Evolutionary conservation across 2,329 filamentous ascomycete species (phyloP), one percentile per base, ranked within the genome.

Genomic region (Diaporthe citrichinensis): DNA sequence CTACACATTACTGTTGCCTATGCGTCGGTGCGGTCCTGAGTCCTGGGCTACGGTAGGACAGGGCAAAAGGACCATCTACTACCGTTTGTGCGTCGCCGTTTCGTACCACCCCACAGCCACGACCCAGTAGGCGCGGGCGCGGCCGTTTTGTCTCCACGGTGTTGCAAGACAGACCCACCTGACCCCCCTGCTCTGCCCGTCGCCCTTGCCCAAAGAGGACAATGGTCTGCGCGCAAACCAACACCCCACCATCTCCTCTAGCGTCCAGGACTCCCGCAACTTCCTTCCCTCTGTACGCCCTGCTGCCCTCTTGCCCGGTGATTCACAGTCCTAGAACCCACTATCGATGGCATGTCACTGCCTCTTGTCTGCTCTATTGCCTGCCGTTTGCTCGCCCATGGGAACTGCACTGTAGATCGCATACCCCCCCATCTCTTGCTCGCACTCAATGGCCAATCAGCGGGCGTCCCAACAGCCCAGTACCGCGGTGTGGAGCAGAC

Each of bases 371-470:
- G 20, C 3, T 6, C 28, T n/a, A 14, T 67, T 67, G 62, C 62
- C 41, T 68, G 62, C 62, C 61, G 39, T 46, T 10, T 28, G 9
- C 10, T 41, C 61, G n/a, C 14, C 62, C 62, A 4, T 49, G 62
- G 44, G 44, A 17, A 34, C 44, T 39, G 62, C 46, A 28, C 44
- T 39, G 65, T 68, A 68, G 65, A 68, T 68, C 65, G 6, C 44
- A 51, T 23, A 36, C 31, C 46, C 41, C 41, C 23, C 62, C 28
- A 25, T 51, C 31, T 25, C 62, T 15, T 36, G 59, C 59, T 68
- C 62, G 62, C 62, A 68, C 62, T 68, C n/a, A 34, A 51, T 17
- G 23, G 49, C 46, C 71, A 72, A 72, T 72, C 31, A 72, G n/a
- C 36, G 0, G 9, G 3, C 28, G 12, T 72, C 71, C 71, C 58